These are phyloP conservation scores for Camellia oleifera DNA, from an alignment of 179 eudicot species.

Conservation along the genomic window DNA sequence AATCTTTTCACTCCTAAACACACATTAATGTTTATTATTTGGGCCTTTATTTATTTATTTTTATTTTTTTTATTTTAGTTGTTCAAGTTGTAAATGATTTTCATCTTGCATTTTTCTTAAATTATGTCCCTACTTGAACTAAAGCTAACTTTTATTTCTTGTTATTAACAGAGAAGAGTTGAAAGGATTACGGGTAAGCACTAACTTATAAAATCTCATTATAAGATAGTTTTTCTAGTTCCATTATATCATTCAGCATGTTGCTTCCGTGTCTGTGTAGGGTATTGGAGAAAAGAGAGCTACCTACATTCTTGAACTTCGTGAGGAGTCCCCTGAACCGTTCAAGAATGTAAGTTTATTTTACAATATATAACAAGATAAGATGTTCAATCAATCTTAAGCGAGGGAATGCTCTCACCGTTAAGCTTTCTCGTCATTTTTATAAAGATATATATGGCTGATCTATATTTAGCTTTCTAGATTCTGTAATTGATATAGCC, in stretches of 20 bases:
- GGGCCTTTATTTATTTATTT: too few species aligned
- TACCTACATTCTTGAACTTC: conserved; percentile 63
- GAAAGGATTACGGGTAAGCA: conserved; percentile 57
- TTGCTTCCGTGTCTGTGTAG: conserved; percentile 24
- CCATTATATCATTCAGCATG: background rate
- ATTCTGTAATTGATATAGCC: background rate
- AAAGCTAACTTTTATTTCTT: conserved; percentile 2
- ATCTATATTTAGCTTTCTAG: background rate
- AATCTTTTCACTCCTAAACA: too few species aligned
- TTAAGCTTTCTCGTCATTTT: background rate
- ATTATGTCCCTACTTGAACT: background rate
- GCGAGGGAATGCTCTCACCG: background rate
- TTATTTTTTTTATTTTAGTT: background rate
- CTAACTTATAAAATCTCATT: background rate
- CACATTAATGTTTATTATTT: too few species aligned
- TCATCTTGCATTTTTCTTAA: background rate
- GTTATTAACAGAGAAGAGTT: conserved; percentile 63
- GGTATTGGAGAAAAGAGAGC: conserved; percentile 95
- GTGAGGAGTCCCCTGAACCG: conserved; percentile 84
- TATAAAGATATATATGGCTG: background rate
- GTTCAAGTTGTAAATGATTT: too few species aligned
- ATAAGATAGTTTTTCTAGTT: background rate
- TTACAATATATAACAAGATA: background rate
- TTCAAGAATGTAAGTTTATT: conserved; percentile 57
- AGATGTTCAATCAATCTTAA: background rate